Evolutionary conservation across 1,284 basidiomycete species (phyloP).

Genomic region (Cryptococcus maquisensis): DNA sequence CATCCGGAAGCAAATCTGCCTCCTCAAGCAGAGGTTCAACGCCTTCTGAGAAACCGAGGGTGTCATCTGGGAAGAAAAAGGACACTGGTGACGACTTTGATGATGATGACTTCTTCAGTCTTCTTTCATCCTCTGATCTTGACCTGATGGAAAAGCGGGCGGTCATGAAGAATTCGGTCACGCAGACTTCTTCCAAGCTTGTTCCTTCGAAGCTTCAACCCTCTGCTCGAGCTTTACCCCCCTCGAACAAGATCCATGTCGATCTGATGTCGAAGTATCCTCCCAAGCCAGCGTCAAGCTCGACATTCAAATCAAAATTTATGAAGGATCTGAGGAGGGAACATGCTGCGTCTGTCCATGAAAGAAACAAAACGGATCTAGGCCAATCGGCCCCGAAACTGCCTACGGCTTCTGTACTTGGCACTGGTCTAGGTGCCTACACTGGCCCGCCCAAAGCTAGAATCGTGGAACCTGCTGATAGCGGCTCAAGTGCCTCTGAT

Average conservation of each 20-base stretch:
- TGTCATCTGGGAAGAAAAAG: conserved; percentile 10
- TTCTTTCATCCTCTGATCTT: conserved; percentile 36
- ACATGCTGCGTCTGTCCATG: conserved; percentile 15
- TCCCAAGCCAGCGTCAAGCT: conserved; percentile 17
- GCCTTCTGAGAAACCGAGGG: conserved; percentile 7
- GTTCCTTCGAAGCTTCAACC: conserved; percentile 8
- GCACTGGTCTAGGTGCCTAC: conserved; percentile 40
- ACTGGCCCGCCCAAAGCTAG: conserved; percentile 18
- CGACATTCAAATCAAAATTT: conserved; percentile 32
- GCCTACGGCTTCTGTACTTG: conserved; percentile 31
- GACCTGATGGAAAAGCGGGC: conserved; percentile 42
- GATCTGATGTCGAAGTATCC: conserved; percentile 30
- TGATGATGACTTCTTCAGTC: conserved; percentile 32
- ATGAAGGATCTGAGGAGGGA: conserved; percentile 41
- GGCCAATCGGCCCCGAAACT: conserved; percentile 23
- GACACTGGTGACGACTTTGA: conserved; percentile 33
- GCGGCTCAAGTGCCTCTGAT: conserved; percentile 43
- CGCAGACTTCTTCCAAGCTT: not conserved
- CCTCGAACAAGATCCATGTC: conserved; percentile 31
- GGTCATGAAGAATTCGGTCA: conserved; percentile 5
- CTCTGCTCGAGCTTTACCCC: conserved; percentile 9
- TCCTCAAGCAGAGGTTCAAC: conserved; percentile 6
- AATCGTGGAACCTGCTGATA: conserved; percentile 21
- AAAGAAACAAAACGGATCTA: conserved; percentile 16
- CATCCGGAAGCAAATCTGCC: conserved; percentile 20